Conservation (phyloP, 2,329 filamentous ascomycete genomes). For the Pseudogymnoascus sp. region DNA sequence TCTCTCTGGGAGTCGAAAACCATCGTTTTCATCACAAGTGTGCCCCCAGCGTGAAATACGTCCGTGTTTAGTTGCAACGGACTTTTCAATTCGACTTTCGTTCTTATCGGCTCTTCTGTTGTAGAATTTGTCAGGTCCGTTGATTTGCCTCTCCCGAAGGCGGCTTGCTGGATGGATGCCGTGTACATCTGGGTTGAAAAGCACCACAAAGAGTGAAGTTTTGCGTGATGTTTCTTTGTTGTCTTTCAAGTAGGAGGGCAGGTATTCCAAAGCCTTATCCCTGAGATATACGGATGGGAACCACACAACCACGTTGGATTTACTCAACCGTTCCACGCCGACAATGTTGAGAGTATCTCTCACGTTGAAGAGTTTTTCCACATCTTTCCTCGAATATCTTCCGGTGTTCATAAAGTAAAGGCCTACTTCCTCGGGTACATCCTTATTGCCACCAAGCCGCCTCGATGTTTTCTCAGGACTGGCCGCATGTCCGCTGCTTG, state of each 20-base stretch:
- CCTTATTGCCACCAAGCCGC: neutral
- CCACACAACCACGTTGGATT: neutral
- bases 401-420: conserved; percentile 3
- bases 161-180: neutral
- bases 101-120: neutral
- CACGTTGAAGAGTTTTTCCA: neutral
- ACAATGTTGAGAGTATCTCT: neutral
- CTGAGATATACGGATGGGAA: neutral
- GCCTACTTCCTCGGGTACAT: neutral
- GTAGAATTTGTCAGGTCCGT: neutral
- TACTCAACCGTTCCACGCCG: neutral
- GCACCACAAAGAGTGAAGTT: neutral
- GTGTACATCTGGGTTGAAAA: neutral
- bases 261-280: neutral
- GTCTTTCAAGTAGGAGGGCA: neutral
- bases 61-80: neutral
- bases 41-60: neutral
- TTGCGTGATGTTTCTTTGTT: neutral
- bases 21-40: neutral
- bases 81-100: neutral
- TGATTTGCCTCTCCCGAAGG: neutral
- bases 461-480: neutral
- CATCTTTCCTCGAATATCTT: neutral
- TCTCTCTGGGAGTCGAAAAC: neutral
- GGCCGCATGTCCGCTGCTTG: neutral